Conservation (phyloP, 805 yeast genomes). For the Candida berthetii region DNA sequence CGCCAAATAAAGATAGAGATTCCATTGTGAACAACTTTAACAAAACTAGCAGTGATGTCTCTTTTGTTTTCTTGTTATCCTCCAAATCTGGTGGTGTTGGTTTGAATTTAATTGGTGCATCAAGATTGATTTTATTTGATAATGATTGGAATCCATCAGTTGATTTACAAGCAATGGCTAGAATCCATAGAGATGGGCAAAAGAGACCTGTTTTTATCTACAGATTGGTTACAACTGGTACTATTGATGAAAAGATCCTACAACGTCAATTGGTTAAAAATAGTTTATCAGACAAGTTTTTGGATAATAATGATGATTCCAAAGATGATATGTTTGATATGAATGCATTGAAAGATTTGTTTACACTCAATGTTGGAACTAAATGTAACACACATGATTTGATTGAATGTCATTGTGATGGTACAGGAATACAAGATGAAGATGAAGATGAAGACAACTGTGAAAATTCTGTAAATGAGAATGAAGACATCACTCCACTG, state of each 20-base stretch:
- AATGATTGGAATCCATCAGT: conserved; percentile 97
- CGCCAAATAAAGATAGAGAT: conserved; percentile 62
- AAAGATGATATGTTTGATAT: conserved; percentile 64
- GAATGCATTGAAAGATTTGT: conserved; percentile 68
- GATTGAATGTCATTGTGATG: conserved; percentile 56
- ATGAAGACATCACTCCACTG: conserved; percentile 12
- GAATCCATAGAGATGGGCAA: conserved; percentile 95
- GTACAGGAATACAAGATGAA: conserved; percentile 37
- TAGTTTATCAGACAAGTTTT: conserved; percentile 5
- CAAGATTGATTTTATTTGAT: conserved; percentile 72
- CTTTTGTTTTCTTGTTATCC: conserved; percentile 69
- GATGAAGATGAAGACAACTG: conserved; percentile 7
- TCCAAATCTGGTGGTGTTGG: conserved; percentile 96
- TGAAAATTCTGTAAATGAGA: conserved; percentile 20
- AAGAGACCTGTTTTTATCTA: conserved; percentile 71
- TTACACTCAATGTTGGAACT: conserved; percentile 46
- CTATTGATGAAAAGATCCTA: conserved; percentile 89
- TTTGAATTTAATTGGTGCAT: conserved; percentile 79
- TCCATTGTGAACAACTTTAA: conserved; percentile 55
- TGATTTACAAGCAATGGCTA: conserved; percentile 92
- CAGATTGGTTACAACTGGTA: conserved; percentile 79
- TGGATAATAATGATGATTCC: conserved; percentile 25
- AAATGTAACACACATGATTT: conserved; percentile 73
- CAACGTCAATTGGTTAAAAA: conserved; percentile 87
- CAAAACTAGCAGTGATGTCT: conserved; percentile 26